Conservation (phyloP, 257 asterid genomes). For the Fraxinus quadrangulata region DNA sequence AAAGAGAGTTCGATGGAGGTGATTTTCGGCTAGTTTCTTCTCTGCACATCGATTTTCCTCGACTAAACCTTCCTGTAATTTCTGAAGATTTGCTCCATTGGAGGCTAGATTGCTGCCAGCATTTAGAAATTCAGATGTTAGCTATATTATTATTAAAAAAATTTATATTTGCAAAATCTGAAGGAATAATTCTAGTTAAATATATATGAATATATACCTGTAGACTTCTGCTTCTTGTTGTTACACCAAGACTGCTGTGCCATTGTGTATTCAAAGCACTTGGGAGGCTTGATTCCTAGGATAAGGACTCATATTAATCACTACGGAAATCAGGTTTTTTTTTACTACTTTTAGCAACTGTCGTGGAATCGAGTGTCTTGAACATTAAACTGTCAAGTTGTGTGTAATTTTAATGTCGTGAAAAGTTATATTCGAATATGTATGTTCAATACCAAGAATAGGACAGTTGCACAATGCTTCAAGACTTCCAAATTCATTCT, state of each 20-base stretch:
- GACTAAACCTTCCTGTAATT: slow-evolving; percentile 32
- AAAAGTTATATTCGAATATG: neutral
- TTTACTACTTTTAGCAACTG: neutral
- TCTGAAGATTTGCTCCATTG: slow-evolving; percentile 31
- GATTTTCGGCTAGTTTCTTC: slow-evolving; percentile 70
- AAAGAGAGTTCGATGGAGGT: slow-evolving; percentile 52
- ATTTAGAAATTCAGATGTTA: neutral
- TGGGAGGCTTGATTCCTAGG: slow-evolving; percentile 84
- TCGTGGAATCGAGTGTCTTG: neutral
- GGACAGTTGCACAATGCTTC: slow-evolving; percentile 93
- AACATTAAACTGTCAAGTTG: neutral
- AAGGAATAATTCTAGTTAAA: neutral
- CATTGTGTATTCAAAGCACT: slow-evolving; percentile 42
- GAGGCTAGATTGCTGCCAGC: slow-evolving; percentile 39
- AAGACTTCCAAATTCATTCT: slow-evolving; percentile 92
- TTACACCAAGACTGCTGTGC: slow-evolving; percentile 42
- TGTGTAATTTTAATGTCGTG: neutral
- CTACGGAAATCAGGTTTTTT: neutral
- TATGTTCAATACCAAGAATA: slow-evolving; percentile 61
- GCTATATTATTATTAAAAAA: neutral
- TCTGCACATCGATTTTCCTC: slow-evolving; percentile 38
- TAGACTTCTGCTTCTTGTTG: slow-evolving; percentile 77
- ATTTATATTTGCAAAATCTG: neutral
- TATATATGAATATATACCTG: slow-evolving; percentile 34
- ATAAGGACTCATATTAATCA: neutral